Conservation (phyloP, 768 basidiomycete genomes). For the Auriculariales sp. region DNA sequence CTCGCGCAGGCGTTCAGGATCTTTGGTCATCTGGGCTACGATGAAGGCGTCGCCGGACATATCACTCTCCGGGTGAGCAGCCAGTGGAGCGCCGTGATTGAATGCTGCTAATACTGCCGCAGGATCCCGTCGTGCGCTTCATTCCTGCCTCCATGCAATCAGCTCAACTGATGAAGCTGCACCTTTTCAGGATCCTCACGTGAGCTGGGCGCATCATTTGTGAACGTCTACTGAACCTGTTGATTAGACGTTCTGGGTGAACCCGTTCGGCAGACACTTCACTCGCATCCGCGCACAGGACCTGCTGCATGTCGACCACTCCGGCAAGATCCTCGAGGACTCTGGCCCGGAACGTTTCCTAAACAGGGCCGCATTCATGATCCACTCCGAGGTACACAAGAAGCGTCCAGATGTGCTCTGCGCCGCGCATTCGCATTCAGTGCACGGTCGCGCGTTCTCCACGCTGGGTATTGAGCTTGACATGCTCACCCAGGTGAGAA, state of each 20-base stretch:
- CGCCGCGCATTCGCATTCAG: slow-evolving; percentile 14
- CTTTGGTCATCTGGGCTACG: slow-evolving; percentile 27
- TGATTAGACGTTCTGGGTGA: slow-evolving; percentile 32
- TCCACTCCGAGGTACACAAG: slow-evolving; percentile 15
- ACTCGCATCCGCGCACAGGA: slow-evolving; percentile 27
- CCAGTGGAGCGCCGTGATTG: background rate
- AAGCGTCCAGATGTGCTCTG: slow-evolving; percentile 14
- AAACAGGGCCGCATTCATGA: slow-evolving; percentile 15
- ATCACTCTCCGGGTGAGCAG: slow-evolving; percentile 28
- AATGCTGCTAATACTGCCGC: background rate
- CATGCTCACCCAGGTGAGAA: slow-evolving; percentile 28
- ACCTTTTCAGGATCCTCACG: no score
- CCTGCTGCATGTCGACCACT: slow-evolving; percentile 31
- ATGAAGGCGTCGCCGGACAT: slow-evolving; percentile 35
- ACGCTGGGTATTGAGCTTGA: slow-evolving; percentile 20
- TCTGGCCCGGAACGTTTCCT: slow-evolving; percentile 19
- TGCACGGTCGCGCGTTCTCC: slow-evolving; percentile 13
- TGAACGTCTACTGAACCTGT: background rate
- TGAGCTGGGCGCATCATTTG: background rate
- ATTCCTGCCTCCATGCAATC: no score
- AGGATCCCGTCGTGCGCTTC: slow-evolving; percentile 26
- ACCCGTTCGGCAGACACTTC: slow-evolving; percentile 34
- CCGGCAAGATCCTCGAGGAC: slow-evolving; percentile 18
- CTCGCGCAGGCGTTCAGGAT: slow-evolving; percentile 32
- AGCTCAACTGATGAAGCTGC: no score